Evolutionary conservation across 345 rosid species (phyloP), one percentile per base, ranked within the genome.

Genomic region (Crucihimalaya himalaica): DNA sequence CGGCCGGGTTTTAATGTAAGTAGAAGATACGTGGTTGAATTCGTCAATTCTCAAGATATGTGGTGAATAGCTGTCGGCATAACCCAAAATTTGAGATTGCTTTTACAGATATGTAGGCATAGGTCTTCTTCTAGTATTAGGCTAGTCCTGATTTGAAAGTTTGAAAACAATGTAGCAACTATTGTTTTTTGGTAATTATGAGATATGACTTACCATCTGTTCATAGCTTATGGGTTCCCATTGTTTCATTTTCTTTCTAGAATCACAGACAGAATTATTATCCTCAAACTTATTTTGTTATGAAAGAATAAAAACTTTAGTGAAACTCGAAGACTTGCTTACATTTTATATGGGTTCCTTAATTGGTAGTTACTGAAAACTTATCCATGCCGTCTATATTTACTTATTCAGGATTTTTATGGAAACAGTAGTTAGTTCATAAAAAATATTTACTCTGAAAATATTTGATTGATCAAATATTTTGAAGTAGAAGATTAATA

Each of bases 151-250:
- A 50, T 71, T 54, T 51, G 14, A 52, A 52, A 19, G 70, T 10
- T 52, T 72, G 69, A 72, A 51, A 63, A 63, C 54, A 40, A 63
- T 72, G n/a, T 37, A 16, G 15, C 47, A 62, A n/a, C 60, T 50
- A 15, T 18, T n/a, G n/a, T n/a, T 19, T 19, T 66, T 15, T 23
- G 25, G 37, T 45, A 19, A 70, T 6, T 5, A 14, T 51, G 53
- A 72, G 23, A 28, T 28, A 37, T 34, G 62, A 62, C 62, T 59
- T 51, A 51, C 54, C 76, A 62, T 62, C 69, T 28, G 42, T 47
- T 69, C 10, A 14, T 5, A 4, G 3, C 4, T 45, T 50, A 53
- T 47, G 37, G 27, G 35, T 20, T 58, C 73, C 43, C 55, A 59
- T 35, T 47, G 58, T 47, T 58, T 58, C 37, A 58, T 8, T 8